phyloP scores from a whole-genome alignment of 768 basidiomycete species.

The Pisolithus sp. region DNA sequence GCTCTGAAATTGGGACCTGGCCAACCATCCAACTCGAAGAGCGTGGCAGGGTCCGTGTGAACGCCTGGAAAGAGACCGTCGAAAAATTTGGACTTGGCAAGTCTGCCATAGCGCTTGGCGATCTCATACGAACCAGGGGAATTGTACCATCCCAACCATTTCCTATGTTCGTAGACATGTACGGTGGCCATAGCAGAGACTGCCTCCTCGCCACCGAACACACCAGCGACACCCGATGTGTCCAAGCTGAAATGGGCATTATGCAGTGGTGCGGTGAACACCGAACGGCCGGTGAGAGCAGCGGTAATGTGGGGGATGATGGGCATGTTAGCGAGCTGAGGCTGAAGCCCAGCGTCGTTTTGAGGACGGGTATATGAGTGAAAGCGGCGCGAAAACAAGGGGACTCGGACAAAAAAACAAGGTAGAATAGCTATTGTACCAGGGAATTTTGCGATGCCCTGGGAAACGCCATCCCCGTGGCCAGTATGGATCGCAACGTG shows the following conservation, averaged over 20 bases:
- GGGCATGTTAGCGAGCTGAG: background rate
- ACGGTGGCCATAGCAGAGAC: conserved; percentile 29
- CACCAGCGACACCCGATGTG: conserved; percentile 14
- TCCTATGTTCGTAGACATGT: conserved; percentile 22
- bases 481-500: no score
- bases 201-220: conserved; percentile 22
- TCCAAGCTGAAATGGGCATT: conserved; percentile 16
- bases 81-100: conserved; percentile 22
- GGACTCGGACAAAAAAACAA: no score
- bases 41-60: conserved; percentile 13
- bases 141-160: conserved; percentile 28
- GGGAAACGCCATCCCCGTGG: no score
- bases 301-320: background rate
- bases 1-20: conserved; percentile 17
- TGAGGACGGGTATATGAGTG: no score
- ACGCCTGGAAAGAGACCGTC: conserved; percentile 22
- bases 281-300: background rate
- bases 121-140: conserved; percentile 27
- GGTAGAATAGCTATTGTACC: no score
- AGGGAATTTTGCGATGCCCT: no score
- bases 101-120: conserved; percentile 24
- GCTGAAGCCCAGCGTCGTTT: background rate
- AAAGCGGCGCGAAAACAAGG: no score
- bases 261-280: conserved; percentile 1
- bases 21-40: conserved; percentile 18